Evolutionary conservation across 1,139 yeast species (phyloP), one percentile per base, ranked within the genome.

Genomic region (Eremothecium coryli): DNA sequence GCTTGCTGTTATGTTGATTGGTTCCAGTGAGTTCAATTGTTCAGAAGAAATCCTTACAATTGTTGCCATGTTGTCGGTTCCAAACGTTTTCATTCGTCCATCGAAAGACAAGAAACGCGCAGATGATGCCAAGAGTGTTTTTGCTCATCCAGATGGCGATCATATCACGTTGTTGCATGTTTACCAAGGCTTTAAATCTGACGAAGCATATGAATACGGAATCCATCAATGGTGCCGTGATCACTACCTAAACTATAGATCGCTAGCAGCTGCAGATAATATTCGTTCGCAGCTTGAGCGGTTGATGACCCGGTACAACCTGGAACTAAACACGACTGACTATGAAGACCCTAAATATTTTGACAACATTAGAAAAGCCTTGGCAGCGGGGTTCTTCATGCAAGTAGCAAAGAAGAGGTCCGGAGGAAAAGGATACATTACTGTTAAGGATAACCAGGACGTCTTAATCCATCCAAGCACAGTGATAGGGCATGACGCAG

Each of bases 321-420:
- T 90, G 42, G 82, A 77, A 41, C 62, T 90, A 38, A 67, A 73
- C 39, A 73, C 88, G 32, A 77, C 85, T 2, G 78, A 82, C 28
- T 76, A 64, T 47, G 85, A 79, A 26, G 78, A 75, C 58, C 74
- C 75, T 35, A 64, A 64, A 38, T 86, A 80, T 58, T 72, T 73
- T 58, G 75, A 71, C 45, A 81, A 84, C 50, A 78, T 90, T 45
- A 72, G 93, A 41, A 80, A 81, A 58, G 95, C 98, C 0, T 64
- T 90, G 38, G 72, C 85, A 6, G 75, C 86, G n/a, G 99, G 98
- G 2, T 88, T 86, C 59, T 90, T 90, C 66, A 88, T 90, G 97
- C 98, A 90, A 65, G 95, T 82, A 35, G 98, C 97, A 29, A 88
- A 88, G 65, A 73, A 74, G 64, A 78, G 72, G 57, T 71, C 80